Conservation (phyloP, 2,329 filamentous ascomycete genomes). For the Chaetoscypha palmicola region DNA sequence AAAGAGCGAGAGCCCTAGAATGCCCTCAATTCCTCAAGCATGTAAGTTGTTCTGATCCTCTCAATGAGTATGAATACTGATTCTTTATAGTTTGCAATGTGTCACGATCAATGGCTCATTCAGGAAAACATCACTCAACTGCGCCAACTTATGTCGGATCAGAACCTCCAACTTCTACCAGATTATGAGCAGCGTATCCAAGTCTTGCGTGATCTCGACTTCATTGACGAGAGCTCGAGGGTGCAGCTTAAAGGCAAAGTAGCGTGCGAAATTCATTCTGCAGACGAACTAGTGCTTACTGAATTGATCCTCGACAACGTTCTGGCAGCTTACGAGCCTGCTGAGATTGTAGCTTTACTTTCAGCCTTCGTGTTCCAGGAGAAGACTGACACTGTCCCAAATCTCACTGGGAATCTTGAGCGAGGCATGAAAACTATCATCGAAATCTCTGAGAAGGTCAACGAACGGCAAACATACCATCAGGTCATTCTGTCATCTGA, state of each 20-base stretch:
- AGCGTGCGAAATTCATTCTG: conserved; percentile 95
- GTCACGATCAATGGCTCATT: conserved; percentile 93
- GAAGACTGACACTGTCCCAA: conserved; percentile 78
- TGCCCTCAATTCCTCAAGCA: conserved; percentile 84
- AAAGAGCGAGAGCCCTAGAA: conserved; percentile 55
- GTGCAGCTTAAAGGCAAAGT: conserved; percentile 98
- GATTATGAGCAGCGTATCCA: conserved; percentile 94
- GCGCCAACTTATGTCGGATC: conserved; percentile 85
- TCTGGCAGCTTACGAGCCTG: conserved; percentile 87
- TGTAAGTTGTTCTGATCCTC: conserved; percentile 44
- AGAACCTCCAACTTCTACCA: conserved; percentile 89
- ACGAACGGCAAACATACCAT: conserved; percentile 77
- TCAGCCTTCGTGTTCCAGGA: conserved; percentile 97
- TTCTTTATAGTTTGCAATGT: conserved; percentile 71
- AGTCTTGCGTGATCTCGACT: conserved; percentile 84
- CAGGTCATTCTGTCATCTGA: conserved; percentile 89
- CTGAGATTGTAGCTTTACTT: conserved; percentile 90
- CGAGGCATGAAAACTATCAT: conserved; percentile 80
- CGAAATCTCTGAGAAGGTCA: conserved; percentile 85
- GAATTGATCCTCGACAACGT: conserved; percentile 96
- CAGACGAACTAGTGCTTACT: conserved; percentile 91
- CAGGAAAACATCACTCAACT: conserved; percentile 87
- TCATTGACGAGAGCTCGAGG: conserved; percentile 78
- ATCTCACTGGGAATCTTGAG: conserved; percentile 73
- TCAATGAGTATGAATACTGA: conserved; percentile 3